These are phyloP conservation scores for Angomonas deanei DNA, from an alignment of 208 protist genomes.

Conservation along the genomic window DNA sequence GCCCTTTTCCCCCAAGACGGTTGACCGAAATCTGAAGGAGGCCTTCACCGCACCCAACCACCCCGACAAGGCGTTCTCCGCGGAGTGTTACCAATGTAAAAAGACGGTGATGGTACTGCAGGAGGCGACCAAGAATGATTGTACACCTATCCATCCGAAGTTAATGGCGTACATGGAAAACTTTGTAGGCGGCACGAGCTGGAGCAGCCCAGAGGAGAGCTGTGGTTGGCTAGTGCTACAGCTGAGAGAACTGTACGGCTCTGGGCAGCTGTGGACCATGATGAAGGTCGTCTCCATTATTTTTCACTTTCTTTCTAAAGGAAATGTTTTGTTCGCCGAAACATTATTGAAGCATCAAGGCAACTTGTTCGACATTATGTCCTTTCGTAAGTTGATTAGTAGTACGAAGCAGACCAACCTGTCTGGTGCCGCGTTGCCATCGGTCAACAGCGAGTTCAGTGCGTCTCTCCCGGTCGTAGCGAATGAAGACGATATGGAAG, in stretches of 20 bases:
- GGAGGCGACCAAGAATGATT: constrained; percentile 40
- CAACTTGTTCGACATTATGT: constrained; percentile 10
- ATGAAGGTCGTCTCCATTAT: constrained; percentile 27
- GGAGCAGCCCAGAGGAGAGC: constrained; percentile 28
- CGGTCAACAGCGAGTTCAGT: too few relatives aligned
- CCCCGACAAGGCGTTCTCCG: background rate
- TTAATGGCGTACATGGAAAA: constrained; percentile 20
- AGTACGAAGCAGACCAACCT: too few relatives aligned
- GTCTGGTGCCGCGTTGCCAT: too few relatives aligned
- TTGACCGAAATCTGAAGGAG: background rate
- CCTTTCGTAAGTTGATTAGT: background rate
- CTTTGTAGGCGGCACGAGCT: background rate
- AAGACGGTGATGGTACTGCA: constrained; percentile 28
- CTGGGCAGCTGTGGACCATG: constrained; percentile 28
- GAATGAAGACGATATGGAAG: too few relatives aligned
- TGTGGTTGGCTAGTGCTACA: constrained; percentile 28
- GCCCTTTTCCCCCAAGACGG: background rate
- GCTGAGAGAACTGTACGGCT: constrained; percentile 21
- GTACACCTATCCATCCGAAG: constrained; percentile 12
- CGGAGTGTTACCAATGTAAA: constrained; percentile 23
- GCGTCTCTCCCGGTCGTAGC: too few relatives aligned
- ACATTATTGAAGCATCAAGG: background rate
- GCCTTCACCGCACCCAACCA: background rate
- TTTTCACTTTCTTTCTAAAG: constrained; percentile 24
- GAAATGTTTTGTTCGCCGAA: constrained; percentile 16